Evolutionary conservation across 1,284 basidiomycete species (phyloP).

Genomic region (Fomes fomentarius): DNA sequence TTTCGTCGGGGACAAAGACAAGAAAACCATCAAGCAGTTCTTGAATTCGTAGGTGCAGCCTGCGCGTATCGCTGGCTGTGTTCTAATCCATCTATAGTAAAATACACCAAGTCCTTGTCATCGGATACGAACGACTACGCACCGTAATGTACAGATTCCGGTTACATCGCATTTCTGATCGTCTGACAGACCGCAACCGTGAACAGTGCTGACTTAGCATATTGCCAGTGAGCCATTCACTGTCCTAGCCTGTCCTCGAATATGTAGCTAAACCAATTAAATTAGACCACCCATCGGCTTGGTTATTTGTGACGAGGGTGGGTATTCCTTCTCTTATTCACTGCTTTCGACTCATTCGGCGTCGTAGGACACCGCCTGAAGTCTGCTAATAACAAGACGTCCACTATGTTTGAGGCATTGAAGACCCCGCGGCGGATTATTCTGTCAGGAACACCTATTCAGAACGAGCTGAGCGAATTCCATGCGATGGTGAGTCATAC

Average conservation of each 20-base stretch:
- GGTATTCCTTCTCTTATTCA: constrained; percentile 3
- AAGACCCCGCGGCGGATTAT: constrained; percentile 80
- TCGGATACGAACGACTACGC: constrained; percentile 93
- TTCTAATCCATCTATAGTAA: constrained; percentile 46
- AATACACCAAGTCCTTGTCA: constrained; percentile 86
- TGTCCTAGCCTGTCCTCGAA: neutral
- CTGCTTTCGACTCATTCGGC: neutral
- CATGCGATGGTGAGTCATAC: constrained; percentile 83
- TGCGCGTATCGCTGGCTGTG: neutral
- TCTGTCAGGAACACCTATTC: constrained; percentile 95
- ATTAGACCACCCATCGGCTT: constrained; percentile 86
- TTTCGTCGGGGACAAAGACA: constrained; percentile 81
- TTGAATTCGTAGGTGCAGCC: constrained; percentile 61
- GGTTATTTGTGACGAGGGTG: constrained; percentile 95
- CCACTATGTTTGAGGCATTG: constrained; percentile 84
- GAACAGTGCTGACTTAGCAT: constrained; percentile 58
- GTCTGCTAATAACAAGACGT: constrained; percentile 91
- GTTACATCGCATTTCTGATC: neutral
- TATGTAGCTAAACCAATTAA: neutral
- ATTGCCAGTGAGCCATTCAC: constrained; percentile 51
- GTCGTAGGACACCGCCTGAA: constrained; percentile 87
- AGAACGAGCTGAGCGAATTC: constrained; percentile 96
- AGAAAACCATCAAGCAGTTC: constrained; percentile 72
- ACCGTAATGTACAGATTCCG: constrained; percentile 64
- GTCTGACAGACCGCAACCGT: neutral